Conservation (phyloP, 495 filamentous ascomycete species). For the Parmelia sp. region DNA sequence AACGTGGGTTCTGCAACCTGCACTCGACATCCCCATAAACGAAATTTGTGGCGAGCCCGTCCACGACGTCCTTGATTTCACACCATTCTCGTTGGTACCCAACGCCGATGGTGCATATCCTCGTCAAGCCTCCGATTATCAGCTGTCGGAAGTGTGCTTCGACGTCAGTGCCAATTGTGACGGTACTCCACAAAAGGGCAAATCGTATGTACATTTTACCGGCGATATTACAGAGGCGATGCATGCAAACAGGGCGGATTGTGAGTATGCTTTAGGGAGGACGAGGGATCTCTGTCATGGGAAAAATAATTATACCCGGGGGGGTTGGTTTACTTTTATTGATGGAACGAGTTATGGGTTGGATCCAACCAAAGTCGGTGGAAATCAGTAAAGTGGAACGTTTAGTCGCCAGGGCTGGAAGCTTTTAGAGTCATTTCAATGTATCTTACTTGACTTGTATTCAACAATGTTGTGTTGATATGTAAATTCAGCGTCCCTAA, state of each 20-base stretch:
- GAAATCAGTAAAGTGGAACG: neutral
- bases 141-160: neutral
- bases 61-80: neutral
- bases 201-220: neutral
- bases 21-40: neutral
- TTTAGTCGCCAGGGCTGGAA: neutral
- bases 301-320: neutral
- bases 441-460: neutral
- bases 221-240: neutral
- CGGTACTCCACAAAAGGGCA: neutral
- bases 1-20: neutral
- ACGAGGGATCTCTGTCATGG: neutral
- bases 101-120: neutral
- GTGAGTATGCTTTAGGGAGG: neutral
- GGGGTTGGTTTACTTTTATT: neutral
- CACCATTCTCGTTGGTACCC: neutral
- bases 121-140: neutral
- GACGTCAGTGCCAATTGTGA: neutral
- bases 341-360: neutral
- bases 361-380: neutral
- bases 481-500: no score
- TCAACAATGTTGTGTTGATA: neutral
- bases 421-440: neutral
- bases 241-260: neutral
- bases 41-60: neutral